Evolutionary conservation across 768 basidiomycete species (phyloP), one percentile per base, ranked within the genome.

Genomic region (Boletus subcaerulescens): DNA sequence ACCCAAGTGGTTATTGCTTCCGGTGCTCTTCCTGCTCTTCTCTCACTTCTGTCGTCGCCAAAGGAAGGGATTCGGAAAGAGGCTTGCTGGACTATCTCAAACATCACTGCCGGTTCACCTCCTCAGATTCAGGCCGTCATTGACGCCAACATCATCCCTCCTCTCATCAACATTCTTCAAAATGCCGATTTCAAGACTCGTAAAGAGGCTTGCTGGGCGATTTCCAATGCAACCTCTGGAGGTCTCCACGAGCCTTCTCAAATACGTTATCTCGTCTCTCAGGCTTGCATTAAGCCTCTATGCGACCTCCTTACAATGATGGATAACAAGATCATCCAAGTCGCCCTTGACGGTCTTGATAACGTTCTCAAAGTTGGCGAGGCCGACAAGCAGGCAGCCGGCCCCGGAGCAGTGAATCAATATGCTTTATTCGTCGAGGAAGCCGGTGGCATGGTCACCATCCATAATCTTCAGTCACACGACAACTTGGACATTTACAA

Each of bases 301-400:
- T 99, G 97, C 70, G 97, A 99, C 66, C 77, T 99, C 48, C 80
- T 99, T 55, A 88, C 85, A 26, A 96, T 94, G 82, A 95, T 98
- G 93, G 97, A 99, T 76, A 98, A 98, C 83, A 99, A 99, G 79
- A 97, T 98, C 63, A 99, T 99, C 63, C 90, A 93, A 74, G 96
- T 98, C 39, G 96, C 96, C 18, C 84, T 99, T 44, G 97, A 99
- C 69, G 97, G 97, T 50, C 80, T 99, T 46, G 97, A 99, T 74
- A 99, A 99, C 74, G 93, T 98, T 64, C 77, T 99, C 62, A 98
- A 97, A 75, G 89, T 99, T 59, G 96, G 97, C 41, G 96, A 99
- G 75, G 84, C 87, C 66, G 97, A 99, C 74, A 98, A 89, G 75
- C 80, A 86, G 60, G 82, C 86, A 39, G 80, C 77, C 14, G 93